Base-by-base conservation (phyloP, 1,139 yeast species). In the Yamadazyma taylorii region DNA sequence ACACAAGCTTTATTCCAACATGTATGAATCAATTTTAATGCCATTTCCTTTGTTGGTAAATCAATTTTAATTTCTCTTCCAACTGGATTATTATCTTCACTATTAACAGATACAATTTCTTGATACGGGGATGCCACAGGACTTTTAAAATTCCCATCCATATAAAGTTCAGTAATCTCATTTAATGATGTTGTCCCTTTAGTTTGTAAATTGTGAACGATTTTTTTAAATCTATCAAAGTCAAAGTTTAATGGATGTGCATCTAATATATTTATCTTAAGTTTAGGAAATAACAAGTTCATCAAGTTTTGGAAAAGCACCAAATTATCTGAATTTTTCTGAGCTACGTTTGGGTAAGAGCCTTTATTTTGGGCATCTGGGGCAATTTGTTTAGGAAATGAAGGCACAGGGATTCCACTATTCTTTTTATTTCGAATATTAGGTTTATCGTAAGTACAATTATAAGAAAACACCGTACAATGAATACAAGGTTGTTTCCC, bases 1-100 rank as follows among this genome's bases (percentile, higher is more conserved):
- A 86, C 89, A 58, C 95, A 87, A 0, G 95, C 92, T 51, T 84
- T 82, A 47, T 81, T 78, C 95, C 96, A 88, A 1, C 92, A 86
- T 33, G 83, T 78, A 50, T 78, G 79, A 23, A 88, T 81, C 46
- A 88, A 68, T 50, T 79, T 78, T 31, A 85, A 60, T 0, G 96
- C 92, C 17, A 76, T 75, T 29, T 81, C 82, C 49, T 85, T 79
- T 1, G 90, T 77, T 0, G 97, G 97, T 32, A 89, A 61, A 7
- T 84, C 79, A 34, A 87, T 75, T 47, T 75, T 81, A 47, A 87
- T 75, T 52, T 81, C 81, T 13, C 52, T 48, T 3, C 63, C 46
- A 7, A 46, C 27, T 12, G 47, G 38, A 15, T 50, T 68, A 17
- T 54, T 60, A 12, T 47, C 52, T 17, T 42, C 46, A 36, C 40